Base-by-base conservation (phyloP, 2,329 filamentous ascomycete species). In the Fusarium pininemorale region DNA sequence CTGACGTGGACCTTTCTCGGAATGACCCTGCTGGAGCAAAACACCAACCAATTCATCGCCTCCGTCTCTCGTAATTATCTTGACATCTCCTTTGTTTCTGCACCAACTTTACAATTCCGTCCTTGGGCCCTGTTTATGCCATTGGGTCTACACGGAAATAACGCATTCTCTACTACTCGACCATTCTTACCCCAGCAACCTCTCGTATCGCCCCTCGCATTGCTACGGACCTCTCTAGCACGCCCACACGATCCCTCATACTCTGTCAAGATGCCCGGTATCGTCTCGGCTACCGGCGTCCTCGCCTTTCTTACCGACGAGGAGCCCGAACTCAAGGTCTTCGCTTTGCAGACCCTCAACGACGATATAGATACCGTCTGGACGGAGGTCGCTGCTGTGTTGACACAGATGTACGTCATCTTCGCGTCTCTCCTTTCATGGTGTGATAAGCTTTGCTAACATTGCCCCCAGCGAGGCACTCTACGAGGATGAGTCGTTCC, bases 331-430 rank as follows among this genome's bases (percentile, higher is more conserved):
- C 91, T 99, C 84, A 95, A 95, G 88, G 91, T 96, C 78, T 99
- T 98, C 82, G 96, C 96, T 75, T 89, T 99, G 77, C 94, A 98
- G 86, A 95, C 94, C 77, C 90, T 99, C 80, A 98, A 99, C 85
- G 93, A 96, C 79, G 94, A 98, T 81, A 97, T 99, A 79, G 95
- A 98, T 83, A 93, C 96, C 74, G 91, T 99, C 77, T 99, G 96
- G 96, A 97, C 95, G 71, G 96, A 99, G 85, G 95, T 99, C 74
- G 96, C 96, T 60, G 94, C 93, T 65, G 93, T 94, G 68, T 90
- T 99, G 80, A 95, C 93, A 80, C 92, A 98, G 85, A 98, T 99
- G 96, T 98, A 89, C 68, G 82, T 79, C 67, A 63, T 67, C 42
- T 37, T 59, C 51, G 39, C 42, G 47, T 66, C 32, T 44, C 32